These are phyloP conservation scores for Phoma herbarum DNA, from an alignment of 2,329 filamentous ascomycete genomes.

Conservation along the genomic window DNA sequence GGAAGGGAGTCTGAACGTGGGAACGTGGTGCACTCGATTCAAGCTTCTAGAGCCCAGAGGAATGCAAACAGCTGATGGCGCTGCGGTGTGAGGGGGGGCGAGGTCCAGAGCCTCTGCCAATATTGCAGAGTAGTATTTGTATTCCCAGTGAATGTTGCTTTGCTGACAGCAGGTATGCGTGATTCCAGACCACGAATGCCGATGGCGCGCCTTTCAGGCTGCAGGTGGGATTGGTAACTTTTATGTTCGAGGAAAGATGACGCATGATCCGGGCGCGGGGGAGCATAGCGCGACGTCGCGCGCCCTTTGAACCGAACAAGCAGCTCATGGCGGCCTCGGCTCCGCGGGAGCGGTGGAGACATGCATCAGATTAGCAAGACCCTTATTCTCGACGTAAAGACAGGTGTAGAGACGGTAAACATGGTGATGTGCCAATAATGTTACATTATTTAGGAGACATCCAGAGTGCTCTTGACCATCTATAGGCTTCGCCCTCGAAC, in stretches of 20 bases:
- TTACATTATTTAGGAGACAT: slow-evolving; percentile 21
- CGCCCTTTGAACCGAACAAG: slow-evolving; percentile 4
- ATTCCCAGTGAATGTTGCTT: not conserved
- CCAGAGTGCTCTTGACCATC: slow-evolving; percentile 17
- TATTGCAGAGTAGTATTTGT: slow-evolving; percentile 19
- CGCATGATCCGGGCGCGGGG: slow-evolving; percentile 17
- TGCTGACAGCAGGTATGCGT: slow-evolving; percentile 8
- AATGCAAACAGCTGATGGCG: slow-evolving; percentile 14
- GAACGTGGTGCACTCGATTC: slow-evolving; percentile 4
- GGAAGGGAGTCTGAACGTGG: slow-evolving; percentile 3
- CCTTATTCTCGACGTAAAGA: not conserved
- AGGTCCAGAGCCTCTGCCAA: slow-evolving; percentile 9
- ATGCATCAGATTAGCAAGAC: slow-evolving; percentile 3
- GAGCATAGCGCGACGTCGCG: slow-evolving; percentile 12
- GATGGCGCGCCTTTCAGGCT: not conserved
- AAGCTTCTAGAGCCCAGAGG: slow-evolving; percentile 11
- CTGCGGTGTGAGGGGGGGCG: not conserved
- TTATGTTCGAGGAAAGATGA: slow-evolving; percentile 12
- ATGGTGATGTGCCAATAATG: slow-evolving; percentile 9
- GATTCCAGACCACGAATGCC: slow-evolving; percentile 7
- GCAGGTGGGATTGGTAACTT: slow-evolving; percentile 10
- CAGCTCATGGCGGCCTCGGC: slow-evolving; percentile 9
- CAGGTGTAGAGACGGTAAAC: not conserved
- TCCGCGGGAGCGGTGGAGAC: slow-evolving; percentile 12
- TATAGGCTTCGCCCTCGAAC: slow-evolving; percentile 24